These are phyloP conservation scores for Podospora appendiculata DNA, from an alignment of 495 filamentous ascomycete species.

Conservation along the genomic window DNA sequence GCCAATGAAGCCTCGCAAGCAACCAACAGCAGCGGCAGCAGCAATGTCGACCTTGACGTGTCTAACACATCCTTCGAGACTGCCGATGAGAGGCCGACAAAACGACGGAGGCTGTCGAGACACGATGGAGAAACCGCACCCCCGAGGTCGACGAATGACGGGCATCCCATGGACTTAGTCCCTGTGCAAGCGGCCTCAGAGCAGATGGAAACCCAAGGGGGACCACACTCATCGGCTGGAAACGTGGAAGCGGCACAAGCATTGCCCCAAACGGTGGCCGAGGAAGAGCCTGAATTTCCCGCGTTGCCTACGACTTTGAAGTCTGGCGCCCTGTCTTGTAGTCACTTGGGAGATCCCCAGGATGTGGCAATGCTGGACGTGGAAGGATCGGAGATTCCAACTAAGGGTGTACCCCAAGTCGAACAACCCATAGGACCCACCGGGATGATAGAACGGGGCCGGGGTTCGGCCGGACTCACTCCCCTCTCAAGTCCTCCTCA, in stretches of 20 bases:
- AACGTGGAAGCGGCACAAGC: too few relatives aligned
- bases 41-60: slow-evolving; percentile 6
- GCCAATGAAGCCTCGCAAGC: slow-evolving; percentile 5
- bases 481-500: slow-evolving; percentile 9
- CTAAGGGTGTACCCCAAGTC: not conserved
- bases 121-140: slow-evolving; percentile 9
- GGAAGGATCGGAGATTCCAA: slow-evolving; percentile 5
- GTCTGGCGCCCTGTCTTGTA: too few relatives aligned
- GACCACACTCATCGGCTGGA: too few relatives aligned
- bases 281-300: too few relatives aligned
- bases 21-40: not conserved
- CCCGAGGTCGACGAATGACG: not conserved
- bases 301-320: too few relatives aligned
- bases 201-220: too few relatives aligned
- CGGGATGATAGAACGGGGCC: not conserved
- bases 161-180: not conserved
- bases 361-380: slow-evolving; percentile 3
- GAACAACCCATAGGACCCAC: not conserved
- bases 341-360: not conserved
- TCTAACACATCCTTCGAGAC: slow-evolving; percentile 6
- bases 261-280: too few relatives aligned
- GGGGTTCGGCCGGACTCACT: not conserved
- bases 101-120: slow-evolving; percentile 31
- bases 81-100: slow-evolving; percentile 26
- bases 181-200: not conserved